Conservation (phyloP, 1,139 yeast species). For the Wickerhamomyces sp. region DNA sequence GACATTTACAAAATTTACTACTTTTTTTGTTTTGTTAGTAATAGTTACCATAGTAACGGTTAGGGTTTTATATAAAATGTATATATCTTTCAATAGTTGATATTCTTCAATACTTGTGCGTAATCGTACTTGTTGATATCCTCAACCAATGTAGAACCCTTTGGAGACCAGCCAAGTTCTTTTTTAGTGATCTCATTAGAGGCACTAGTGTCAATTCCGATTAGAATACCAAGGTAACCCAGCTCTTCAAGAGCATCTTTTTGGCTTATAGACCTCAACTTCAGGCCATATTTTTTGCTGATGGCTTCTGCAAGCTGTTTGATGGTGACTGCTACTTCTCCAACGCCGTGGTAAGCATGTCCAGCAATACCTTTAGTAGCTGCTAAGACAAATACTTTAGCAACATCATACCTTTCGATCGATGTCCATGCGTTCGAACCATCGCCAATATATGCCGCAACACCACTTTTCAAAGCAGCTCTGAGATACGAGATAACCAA, state of each 20-base stretch:
- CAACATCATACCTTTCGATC: constrained; percentile 30
- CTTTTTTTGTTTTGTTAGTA: too few relatives aligned
- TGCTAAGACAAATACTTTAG: constrained; percentile 23
- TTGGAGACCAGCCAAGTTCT: constrained; percentile 3
- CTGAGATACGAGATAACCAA: constrained; percentile 7
- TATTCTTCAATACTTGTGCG: neutral
- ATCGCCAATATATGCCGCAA: constrained; percentile 23
- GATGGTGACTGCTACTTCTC: constrained; percentile 22
- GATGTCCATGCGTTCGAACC: constrained; percentile 31
- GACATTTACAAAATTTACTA: too few relatives aligned
- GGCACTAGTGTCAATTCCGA: neutral
- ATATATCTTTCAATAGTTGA: neutral
- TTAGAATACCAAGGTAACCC: constrained; percentile 6
- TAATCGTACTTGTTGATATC: neutral
- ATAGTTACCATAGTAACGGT: too few relatives aligned
- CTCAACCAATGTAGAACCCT: neutral
- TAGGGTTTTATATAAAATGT: too few relatives aligned
- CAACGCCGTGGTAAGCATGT: constrained; percentile 23
- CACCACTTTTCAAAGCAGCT: constrained; percentile 16
- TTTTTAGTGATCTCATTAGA: neutral
- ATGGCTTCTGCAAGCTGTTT: constrained; percentile 26
- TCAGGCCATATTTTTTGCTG: constrained; percentile 19
- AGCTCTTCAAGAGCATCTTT: constrained; percentile 14
- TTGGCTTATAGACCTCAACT: constrained; percentile 12
- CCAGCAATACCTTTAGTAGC: constrained; percentile 29